phyloP scores from a whole-genome alignment of 805 yeast genomes.

The Yarrowia keelungensis region DNA sequence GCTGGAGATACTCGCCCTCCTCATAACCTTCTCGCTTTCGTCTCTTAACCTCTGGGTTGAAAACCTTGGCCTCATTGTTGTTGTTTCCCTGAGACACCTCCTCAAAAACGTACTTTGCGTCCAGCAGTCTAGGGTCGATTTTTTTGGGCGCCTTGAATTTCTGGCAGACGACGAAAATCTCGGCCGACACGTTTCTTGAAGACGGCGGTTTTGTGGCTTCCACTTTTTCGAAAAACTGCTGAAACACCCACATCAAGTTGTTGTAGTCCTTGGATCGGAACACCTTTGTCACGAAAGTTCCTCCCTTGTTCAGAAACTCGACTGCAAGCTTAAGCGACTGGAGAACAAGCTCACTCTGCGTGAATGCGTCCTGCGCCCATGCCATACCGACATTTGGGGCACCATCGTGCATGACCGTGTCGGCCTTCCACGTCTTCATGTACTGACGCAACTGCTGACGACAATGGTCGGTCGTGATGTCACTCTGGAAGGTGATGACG shows the following conservation, averaged over 20 bases:
- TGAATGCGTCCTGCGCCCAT: conserved; percentile 99
- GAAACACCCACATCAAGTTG: conserved; percentile 96
- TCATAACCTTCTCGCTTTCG: conserved; percentile 97
- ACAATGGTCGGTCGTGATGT: conserved; percentile 98
- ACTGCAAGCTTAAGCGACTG: conserved; percentile 94
- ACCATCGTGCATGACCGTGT: conserved; percentile 98
- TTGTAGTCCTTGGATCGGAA: conserved; percentile 99
- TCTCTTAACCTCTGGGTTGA: conserved; percentile 89
- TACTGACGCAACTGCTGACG: conserved; percentile 92
- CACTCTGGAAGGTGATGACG: conserved; percentile 92
- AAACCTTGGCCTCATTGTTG: conserved; percentile 89
- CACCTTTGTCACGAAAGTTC: conserved; percentile 94
- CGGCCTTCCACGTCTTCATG: conserved; percentile 99
- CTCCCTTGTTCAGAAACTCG: conserved; percentile 88
- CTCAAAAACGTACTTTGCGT: conserved; percentile 92
- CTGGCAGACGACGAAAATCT: conserved; percentile 95
- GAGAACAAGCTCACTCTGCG: conserved; percentile 93
- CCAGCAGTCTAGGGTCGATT: conserved; percentile 89
- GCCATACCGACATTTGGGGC: conserved; percentile 99
- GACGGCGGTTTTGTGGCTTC: conserved; percentile 99
- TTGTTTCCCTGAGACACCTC: conserved; percentile 66
- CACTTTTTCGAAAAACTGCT: conserved; percentile 92
- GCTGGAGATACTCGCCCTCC: conserved; percentile 81
- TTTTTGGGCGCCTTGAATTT: conserved; percentile 97
- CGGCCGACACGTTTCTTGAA: conserved; percentile 98